Percentiles rank a stretch among this genome's conserved stretches.
Evolutionary conservation across 169 alveolate species (phyloP).

Genomic region (Eimeria sp.): DNA sequence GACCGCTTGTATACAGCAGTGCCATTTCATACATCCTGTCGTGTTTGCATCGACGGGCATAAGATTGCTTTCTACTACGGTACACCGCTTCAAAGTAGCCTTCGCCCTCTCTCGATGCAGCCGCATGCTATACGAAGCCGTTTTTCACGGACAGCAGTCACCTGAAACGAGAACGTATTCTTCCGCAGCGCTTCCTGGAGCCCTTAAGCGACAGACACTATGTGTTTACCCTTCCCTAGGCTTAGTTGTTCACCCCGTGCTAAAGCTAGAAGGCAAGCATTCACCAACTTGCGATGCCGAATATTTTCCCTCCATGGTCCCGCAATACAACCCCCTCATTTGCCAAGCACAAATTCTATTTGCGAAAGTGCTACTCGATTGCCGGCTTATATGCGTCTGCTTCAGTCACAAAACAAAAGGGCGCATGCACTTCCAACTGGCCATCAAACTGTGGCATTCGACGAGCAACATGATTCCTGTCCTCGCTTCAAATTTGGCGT

Average conservation of each 20-base stretch:
- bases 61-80: neutral
- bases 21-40: too few relatives aligned
- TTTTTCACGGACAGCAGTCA: too few relatives aligned
- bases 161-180: too few relatives aligned
- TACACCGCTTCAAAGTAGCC: neutral
- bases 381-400: neutral
- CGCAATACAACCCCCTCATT: too few relatives aligned
- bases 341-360: neutral
- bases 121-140: neutral
- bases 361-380: neutral
- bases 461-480: neutral
- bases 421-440: neutral
- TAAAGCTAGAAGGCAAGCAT: neutral
- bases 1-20: too few relatives aligned
- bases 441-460: neutral
- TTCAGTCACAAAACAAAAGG: neutral
- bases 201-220: neutral
- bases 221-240: neutral
- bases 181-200: neutral
- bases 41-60: too few relatives aligned
- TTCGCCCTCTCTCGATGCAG: neutral
- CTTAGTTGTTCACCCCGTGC: neutral
- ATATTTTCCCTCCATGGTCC: too few relatives aligned
- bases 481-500: neutral
- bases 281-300: neutral